Evolutionary conservation across 2,329 filamentous ascomycete species (phyloP).

Genomic region (Phialophora macrospora): DNA sequence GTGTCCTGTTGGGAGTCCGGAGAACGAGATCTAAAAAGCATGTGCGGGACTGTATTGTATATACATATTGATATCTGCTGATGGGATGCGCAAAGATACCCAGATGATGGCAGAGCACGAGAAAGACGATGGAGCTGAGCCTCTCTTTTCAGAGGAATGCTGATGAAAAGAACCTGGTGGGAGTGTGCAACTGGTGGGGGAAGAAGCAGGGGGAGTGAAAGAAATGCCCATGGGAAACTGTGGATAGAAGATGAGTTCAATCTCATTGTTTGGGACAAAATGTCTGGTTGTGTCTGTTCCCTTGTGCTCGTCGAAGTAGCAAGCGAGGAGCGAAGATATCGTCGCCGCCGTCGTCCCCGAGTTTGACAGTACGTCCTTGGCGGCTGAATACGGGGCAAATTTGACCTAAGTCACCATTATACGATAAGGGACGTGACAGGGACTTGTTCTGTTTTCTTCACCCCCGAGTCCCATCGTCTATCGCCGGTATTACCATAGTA

Average conservation of each 20-base stretch:
- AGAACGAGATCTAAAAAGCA: neutral
- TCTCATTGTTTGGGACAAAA: neutral
- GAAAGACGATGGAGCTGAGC: neutral
- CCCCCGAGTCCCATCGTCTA: too few relatives aligned
- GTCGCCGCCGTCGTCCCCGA: neutral
- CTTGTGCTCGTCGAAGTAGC: neutral
- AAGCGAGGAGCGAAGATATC: neutral
- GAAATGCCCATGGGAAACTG: neutral
- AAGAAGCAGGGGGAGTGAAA: neutral
- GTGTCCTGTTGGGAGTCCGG: neutral
- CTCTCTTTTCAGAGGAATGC: neutral
- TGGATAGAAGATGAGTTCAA: constrained; percentile 3
- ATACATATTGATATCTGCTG: constrained; percentile 13
- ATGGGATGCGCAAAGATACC: constrained; percentile 14
- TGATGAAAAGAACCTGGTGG: neutral
- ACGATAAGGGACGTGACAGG: too few relatives aligned
- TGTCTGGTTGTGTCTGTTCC: neutral
- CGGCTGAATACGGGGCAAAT: neutral
- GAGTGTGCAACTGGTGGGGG: neutral
- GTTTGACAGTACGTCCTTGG: neutral
- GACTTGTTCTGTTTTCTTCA: too few relatives aligned
- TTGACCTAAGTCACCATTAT: too few relatives aligned
- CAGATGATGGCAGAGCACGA: constrained; percentile 2
- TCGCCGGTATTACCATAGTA: too few relatives aligned
- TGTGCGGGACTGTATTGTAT: constrained; percentile 6